Percentiles rank a stretch among this genome's conserved stretches.
phyloP scores from a whole-genome alignment of 768 basidiomycete species.

The Tulasnella sp. region DNA sequence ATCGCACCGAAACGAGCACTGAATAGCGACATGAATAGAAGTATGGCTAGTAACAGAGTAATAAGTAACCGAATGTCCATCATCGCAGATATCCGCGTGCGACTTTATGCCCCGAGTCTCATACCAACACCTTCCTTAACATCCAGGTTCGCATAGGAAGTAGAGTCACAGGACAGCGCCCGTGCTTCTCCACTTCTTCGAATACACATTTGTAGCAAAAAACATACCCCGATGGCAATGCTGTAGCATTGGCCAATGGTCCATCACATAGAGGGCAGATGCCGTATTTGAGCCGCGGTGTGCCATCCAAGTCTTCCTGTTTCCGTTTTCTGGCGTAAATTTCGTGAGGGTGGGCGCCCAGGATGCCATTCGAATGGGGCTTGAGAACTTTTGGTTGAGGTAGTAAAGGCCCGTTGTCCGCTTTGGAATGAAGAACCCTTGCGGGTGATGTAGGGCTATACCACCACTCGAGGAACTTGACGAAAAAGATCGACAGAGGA shows the following conservation, averaged over 20 bases:
- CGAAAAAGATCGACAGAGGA: slow-evolving; percentile 88
- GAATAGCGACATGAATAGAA: no score
- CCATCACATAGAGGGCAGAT: slow-evolving; percentile 79
- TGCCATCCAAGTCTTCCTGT: slow-evolving; percentile 52
- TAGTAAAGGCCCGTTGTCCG: slow-evolving; percentile 65
- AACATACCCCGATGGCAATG: slow-evolving; percentile 89
- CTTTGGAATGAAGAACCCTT: slow-evolving; percentile 60
- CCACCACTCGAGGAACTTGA: slow-evolving; percentile 99
- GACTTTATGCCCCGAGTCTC: slow-evolving; percentile 37
- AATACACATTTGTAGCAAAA: slow-evolving; percentile 93
- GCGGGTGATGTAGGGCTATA: slow-evolving; percentile 92
- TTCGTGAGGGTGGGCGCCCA: slow-evolving; percentile 6
- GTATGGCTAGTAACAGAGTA: not conserved
- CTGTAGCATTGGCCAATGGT: slow-evolving; percentile 80
- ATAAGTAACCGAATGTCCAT: not conserved
- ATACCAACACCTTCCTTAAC: slow-evolving; percentile 83
- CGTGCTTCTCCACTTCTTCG: slow-evolving; percentile 75
- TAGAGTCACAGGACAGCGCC: slow-evolving; percentile 86
- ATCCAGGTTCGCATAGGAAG: slow-evolving; percentile 76
- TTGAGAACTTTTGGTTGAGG: slow-evolving; percentile 76
- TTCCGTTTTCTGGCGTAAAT: not conserved
- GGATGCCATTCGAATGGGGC: slow-evolving; percentile 72
- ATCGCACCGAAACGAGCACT: no score
- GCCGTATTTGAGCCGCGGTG: slow-evolving; percentile 63
- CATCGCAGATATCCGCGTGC: not conserved